phyloP scores from a whole-genome alignment of 2,329 filamentous ascomycete genomes.

The Didymella sp. region DNA sequence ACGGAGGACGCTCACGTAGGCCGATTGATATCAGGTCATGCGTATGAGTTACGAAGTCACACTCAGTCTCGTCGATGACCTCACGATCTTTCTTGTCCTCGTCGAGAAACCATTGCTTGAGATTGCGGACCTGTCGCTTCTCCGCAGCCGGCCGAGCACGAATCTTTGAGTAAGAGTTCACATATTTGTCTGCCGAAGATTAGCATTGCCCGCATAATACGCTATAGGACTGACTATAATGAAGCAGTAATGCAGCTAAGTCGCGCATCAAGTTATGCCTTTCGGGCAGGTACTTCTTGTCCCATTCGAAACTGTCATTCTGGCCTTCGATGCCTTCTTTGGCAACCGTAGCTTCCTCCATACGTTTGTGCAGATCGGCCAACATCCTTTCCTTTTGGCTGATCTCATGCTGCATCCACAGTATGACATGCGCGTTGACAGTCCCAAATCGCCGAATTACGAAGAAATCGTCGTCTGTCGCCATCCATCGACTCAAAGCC shows the following conservation, averaged over 20 bases:
- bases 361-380: slow-evolving; percentile 14
- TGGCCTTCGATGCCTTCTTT: too few relatives aligned
- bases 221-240: slow-evolving; percentile 24
- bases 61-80: too few relatives aligned
- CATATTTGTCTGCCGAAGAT: slow-evolving; percentile 33
- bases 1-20: slow-evolving; percentile 11
- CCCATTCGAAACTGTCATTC: slow-evolving; percentile 28
- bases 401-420: slow-evolving; percentile 37
- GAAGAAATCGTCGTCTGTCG: slow-evolving; percentile 43
- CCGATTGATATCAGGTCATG: slow-evolving; percentile 35
- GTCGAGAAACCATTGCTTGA: slow-evolving; percentile 23
- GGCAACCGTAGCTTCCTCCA: too few relatives aligned
- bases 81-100: too few relatives aligned
- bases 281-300: slow-evolving; percentile 13
- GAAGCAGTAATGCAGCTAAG: slow-evolving; percentile 19
- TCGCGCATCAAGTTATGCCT: slow-evolving; percentile 26
- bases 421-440: slow-evolving; percentile 33
- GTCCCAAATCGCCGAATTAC: slow-evolving; percentile 36
- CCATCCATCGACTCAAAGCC: slow-evolving; percentile 37
- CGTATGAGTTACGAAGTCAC: too few relatives aligned
- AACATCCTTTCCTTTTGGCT: slow-evolving; percentile 22
- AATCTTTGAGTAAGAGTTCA: slow-evolving; percentile 29
- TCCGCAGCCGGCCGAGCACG: slow-evolving; percentile 22
- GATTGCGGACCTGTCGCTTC: slow-evolving; percentile 22
- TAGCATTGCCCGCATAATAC: too few relatives aligned